A percentile compares a stretch with the other conserved stretches of the same genome.
phyloP scores from a whole-genome alignment of 441 rosid species.

The Corymbia citriodora region DNA sequence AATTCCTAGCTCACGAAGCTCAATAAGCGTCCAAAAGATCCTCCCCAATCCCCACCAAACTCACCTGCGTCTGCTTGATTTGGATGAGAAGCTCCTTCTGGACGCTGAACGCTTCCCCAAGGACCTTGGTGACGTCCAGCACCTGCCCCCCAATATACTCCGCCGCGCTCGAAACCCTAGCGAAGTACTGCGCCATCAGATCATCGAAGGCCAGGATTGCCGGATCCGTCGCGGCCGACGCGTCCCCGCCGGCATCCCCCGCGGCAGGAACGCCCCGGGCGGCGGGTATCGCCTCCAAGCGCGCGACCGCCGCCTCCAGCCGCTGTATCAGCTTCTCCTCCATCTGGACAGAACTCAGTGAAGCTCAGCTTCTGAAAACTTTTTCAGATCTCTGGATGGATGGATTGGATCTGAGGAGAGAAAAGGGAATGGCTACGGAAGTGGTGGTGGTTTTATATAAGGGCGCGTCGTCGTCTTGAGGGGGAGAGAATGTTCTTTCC shows the following conservation, averaged over 20 bases:
- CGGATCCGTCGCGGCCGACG: conserved; percentile 47
- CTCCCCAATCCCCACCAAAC: neutral
- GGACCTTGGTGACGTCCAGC: conserved; percentile 57
- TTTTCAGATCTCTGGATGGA: neutral
- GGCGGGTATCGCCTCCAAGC: conserved; percentile 56
- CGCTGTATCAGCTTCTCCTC: conserved; percentile 71
- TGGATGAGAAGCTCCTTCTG: conserved; percentile 65
- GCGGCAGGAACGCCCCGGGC: conserved; percentile 15
- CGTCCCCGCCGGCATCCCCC: conserved; percentile 8
- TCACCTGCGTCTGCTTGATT: conserved; percentile 4
- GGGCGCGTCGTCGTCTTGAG: neutral
- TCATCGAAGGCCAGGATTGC: conserved; percentile 73
- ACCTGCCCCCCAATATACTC: conserved; percentile 93
- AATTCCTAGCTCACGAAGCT: neutral
- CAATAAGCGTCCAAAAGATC: neutral
- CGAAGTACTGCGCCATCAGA: conserved; percentile 43
- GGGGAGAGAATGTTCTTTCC: neutral
- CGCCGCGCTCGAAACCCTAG: conserved; percentile 56
- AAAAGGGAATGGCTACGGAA: neutral
- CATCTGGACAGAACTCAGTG: conserved; percentile 29
- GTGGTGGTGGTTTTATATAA: neutral
- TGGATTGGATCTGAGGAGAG: neutral
- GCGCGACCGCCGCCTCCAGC: conserved; percentile 74
- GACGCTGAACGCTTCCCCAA: conserved; percentile 53
- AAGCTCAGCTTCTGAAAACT: neutral